Percentiles rank a stretch among this genome's conserved stretches.
These are phyloP conservation scores for Onygena corvina DNA, from an alignment of 2,329 filamentous ascomycete genomes.

Conservation along the genomic window DNA sequence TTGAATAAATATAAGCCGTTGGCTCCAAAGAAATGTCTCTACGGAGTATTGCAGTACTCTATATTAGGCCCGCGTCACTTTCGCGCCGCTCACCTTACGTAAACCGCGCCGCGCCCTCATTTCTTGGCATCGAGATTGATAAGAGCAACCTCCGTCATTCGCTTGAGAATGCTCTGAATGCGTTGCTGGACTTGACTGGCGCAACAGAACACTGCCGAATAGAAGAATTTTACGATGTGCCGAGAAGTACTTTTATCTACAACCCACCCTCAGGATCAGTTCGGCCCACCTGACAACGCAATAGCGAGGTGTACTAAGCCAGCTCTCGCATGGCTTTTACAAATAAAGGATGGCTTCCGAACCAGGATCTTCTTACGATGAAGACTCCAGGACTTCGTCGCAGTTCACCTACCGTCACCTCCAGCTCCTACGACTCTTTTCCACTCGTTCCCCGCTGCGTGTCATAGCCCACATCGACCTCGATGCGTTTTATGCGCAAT, in stretches of 20 bases:
- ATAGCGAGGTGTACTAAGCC: background rate
- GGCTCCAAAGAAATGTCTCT: no score
- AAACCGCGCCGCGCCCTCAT: no score
- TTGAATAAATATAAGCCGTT: no score
- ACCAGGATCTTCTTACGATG: background rate
- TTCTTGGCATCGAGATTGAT: no score
- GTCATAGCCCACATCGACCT: slow-evolving; percentile 87
- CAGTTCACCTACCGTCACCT: slow-evolving; percentile 78
- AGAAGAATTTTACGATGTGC: background rate
- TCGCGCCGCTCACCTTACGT: no score
- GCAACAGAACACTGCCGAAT: no score
- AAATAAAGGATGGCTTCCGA: background rate
- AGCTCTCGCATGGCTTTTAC: no score
- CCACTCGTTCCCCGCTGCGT: slow-evolving; percentile 62
- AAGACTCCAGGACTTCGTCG: slow-evolving; percentile 35
- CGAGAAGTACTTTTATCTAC: background rate
- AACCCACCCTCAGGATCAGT: background rate
- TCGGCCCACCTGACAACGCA: background rate
- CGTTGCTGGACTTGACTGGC: no score
- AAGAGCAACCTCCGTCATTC: no score
- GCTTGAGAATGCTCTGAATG: no score
- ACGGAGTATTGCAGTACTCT: no score
- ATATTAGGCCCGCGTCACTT: no score
- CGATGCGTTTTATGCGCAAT: slow-evolving; percentile 96
- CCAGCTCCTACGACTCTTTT: slow-evolving; percentile 58